Conservation (phyloP, 2,329 filamentous ascomycete species). For the Aspergillus sp. region DNA sequence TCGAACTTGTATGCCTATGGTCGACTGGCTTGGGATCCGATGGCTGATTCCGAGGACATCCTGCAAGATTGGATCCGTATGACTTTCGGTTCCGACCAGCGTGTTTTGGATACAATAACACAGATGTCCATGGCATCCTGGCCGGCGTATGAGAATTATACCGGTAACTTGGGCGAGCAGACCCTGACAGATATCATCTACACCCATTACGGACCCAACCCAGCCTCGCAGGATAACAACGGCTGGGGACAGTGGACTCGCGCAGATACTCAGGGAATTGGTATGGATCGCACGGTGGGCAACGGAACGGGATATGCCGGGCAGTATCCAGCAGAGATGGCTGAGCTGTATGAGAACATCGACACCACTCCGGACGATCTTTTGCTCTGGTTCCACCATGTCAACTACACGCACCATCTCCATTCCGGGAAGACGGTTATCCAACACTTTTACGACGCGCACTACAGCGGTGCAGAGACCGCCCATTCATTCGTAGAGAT, state of each 20-base stretch:
- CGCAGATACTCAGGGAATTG: slow-evolving; percentile 53
- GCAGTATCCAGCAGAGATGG: slow-evolving; percentile 59
- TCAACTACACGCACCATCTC: slow-evolving; percentile 58
- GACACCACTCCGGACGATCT: slow-evolving; percentile 61
- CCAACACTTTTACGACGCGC: slow-evolving; percentile 60
- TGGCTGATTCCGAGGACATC: slow-evolving; percentile 42
- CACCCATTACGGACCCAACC: slow-evolving; percentile 62
- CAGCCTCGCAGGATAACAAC: slow-evolving; percentile 59
- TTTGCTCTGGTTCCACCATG: slow-evolving; percentile 68
- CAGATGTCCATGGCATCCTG: slow-evolving; percentile 62
- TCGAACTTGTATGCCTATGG: slow-evolving; percentile 67
- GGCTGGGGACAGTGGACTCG: slow-evolving; percentile 68
- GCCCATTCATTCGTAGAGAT: slow-evolving; percentile 50
- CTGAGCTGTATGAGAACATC: slow-evolving; percentile 52
- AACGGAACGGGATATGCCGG: slow-evolving; percentile 62
- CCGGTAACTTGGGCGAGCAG: slow-evolving; percentile 62
- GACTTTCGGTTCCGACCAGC: slow-evolving; percentile 53
- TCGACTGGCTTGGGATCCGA: slow-evolving; percentile 58
- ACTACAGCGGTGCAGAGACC: slow-evolving; percentile 53
- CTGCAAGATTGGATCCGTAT: slow-evolving; percentile 62
- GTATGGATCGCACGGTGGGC: slow-evolving; percentile 64
- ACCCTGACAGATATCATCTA: slow-evolving; percentile 62
- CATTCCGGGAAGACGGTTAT: slow-evolving; percentile 61
- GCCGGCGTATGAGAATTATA: slow-evolving; percentile 66
- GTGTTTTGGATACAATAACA: slow-evolving; percentile 54